These are phyloP conservation scores for Lomentospora prolificans DNA, from an alignment of 2,329 filamentous ascomycete species.

Conservation along the genomic window DNA sequence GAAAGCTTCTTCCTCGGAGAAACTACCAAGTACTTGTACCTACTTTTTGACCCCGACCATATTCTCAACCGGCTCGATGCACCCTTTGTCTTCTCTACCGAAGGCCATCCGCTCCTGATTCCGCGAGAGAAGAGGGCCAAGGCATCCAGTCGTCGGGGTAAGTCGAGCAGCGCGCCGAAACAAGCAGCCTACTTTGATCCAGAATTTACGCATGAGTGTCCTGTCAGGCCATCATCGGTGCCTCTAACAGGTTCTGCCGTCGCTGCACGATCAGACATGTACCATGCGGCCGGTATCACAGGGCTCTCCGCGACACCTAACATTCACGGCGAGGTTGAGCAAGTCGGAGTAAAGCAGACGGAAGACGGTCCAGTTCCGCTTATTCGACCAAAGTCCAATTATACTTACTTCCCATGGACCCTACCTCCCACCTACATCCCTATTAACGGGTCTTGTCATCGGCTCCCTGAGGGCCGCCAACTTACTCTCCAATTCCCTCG, in stretches of 20 bases:
- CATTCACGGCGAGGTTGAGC: constrained; percentile 37
- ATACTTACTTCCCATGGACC: constrained; percentile 90
- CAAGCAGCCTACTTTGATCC: constrained; percentile 29
- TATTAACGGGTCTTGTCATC: constrained; percentile 64
- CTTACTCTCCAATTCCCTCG: constrained; percentile 56
- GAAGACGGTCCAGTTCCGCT: constrained; percentile 29
- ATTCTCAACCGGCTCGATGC: constrained; percentile 80
- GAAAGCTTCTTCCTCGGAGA: constrained; percentile 98
- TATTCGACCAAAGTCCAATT: constrained; percentile 55
- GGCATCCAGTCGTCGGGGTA: neutral
- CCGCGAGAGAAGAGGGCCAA: constrained; percentile 30
- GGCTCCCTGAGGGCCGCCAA: constrained; percentile 59
- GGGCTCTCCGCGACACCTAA: constrained; percentile 69
- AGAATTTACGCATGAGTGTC: constrained; percentile 53
- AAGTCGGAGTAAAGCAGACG: constrained; percentile 32
- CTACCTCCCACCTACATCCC: constrained; percentile 68
- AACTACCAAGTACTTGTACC: constrained; percentile 89
- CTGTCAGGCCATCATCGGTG: constrained; percentile 45
- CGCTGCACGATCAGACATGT: constrained; percentile 71
- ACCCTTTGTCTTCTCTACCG: constrained; percentile 88
- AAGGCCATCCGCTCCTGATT: constrained; percentile 87
- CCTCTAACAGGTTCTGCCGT: constrained; percentile 70
- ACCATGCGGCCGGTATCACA: constrained; percentile 79
- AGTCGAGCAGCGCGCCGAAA: constrained; percentile 11
- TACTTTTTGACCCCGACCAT: constrained; percentile 79